Evolutionary conservation across 768 basidiomycete genomes (phyloP), one percentile per base, ranked within the genome.

Genomic region (Lactarius psammicola): DNA sequence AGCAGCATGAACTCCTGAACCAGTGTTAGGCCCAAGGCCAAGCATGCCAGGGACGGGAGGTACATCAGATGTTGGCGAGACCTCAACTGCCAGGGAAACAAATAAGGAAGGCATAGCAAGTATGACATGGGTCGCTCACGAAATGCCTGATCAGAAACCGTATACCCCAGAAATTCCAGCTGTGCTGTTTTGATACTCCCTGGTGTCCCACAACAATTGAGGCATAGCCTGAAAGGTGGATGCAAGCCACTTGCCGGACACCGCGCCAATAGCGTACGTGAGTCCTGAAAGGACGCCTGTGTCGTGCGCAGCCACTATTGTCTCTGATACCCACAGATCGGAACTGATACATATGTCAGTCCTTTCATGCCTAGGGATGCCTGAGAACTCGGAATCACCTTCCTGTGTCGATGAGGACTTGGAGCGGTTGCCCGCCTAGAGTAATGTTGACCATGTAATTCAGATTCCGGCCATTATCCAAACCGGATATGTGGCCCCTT

Each of bases 361-460:
- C n/a, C 2, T 28, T n/a, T 26, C 51, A n/a, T 54, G 15, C 28
- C 20, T 26, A 26, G 13, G 26, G 9, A 44, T 33, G 20, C 7
- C n/a, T 10, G 30, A 63, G 20, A n/a, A 58, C 30, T 23, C 40
- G 54, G 33, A 31, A 49, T 46, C 62, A 76, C 75, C 75, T 77
- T 42, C 76, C 76, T 8, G 75, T 76, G 60, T 77, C 76, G n/a
- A 76, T 67, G 11, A 74, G 69, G 34, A 75, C 73, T 11, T 66
- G 56, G 56, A 74, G 68, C 38, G 54, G 53, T 40, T 65, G 67
- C 38, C 72, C 75, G 44, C 70, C 70, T 30, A 77, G 65, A 11
- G 74, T 74, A 44, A 77, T 56, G 58, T 75, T 73, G 28, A 70
- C 70, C 58, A 64, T 71, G 61, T 76, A 76, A 57, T 71, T 69